Evolutionary conservation across 257 asterid species (phyloP).

Genomic region (Jaltomata sinuosa): DNA sequence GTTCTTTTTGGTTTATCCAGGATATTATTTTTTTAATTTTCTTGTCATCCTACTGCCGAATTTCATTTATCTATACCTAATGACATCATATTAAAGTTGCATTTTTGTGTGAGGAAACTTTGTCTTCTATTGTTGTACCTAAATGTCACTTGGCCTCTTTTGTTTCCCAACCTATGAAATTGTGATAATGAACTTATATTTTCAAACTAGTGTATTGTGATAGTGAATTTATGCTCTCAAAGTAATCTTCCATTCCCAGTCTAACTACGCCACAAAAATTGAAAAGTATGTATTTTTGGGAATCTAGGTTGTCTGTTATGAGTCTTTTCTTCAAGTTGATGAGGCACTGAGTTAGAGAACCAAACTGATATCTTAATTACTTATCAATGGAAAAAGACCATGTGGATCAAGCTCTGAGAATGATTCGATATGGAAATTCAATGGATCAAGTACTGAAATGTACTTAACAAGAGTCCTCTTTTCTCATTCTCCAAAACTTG

Average conservation of each 20-base stretch:
- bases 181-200: background rate
- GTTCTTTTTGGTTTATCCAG: too few species aligned
- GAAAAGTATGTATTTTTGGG: background rate
- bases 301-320: background rate
- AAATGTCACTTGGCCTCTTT: background rate
- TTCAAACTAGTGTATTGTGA: background rate
- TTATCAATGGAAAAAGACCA: background rate
- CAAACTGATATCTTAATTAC: background rate
- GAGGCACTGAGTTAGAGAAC: background rate
- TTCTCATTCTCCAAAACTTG: background rate
- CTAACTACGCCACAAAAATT: too few species aligned
- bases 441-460: background rate
- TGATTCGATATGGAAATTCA: background rate
- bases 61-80: too few species aligned
- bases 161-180: background rate
- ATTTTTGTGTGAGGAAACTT: background rate
- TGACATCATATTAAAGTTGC: too few species aligned
- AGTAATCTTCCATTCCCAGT: background rate
- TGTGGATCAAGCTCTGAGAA: background rate
- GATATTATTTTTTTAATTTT: too few species aligned
- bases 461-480: too few species aligned
- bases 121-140: background rate
- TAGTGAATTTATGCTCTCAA: background rate
- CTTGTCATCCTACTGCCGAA: too few species aligned
- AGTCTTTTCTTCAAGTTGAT: background rate